phyloP scores from a whole-genome alignment of 176 grass and related monocot species.

The Puccinellia tenuiflora region DNA sequence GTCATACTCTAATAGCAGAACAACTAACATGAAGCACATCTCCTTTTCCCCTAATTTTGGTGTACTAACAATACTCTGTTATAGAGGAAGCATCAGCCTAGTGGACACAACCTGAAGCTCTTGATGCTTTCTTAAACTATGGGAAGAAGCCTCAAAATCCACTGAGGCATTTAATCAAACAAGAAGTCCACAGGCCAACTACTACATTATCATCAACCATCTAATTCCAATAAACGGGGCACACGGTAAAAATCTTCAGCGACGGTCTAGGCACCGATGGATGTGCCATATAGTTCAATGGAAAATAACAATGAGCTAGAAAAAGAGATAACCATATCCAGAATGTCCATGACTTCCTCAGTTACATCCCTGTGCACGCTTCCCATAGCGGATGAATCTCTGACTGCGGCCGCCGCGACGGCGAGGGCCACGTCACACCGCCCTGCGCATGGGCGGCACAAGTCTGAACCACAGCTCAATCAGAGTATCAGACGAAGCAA shows the following conservation, averaged over 20 bases:
- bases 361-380: slow-evolving; percentile 44
- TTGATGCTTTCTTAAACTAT: not conserved
- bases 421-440: slow-evolving; percentile 30
- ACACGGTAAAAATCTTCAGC: not conserved
- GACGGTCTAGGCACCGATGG: not conserved
- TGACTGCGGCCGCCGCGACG: slow-evolving; percentile 22
- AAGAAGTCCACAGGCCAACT: not conserved
- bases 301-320: not conserved
- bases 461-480: not conserved
- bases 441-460: slow-evolving; percentile 26
- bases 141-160: not conserved
- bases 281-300: not conserved
- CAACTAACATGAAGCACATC: not conserved
- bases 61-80: not conserved
- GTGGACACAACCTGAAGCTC: not conserved
- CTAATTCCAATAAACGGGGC: not conserved
- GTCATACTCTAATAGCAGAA: not conserved
- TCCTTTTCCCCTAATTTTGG: not conserved
- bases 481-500: not conserved
- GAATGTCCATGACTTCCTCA: slow-evolving; percentile 69
- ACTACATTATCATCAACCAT: not conserved
- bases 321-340: slow-evolving; percentile 56
- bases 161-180: not conserved
- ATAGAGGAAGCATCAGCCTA: not conserved
- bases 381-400: slow-evolving; percentile 35